Evolutionary conservation across 2,329 filamentous ascomycete species (phyloP), one percentile per base, ranked within the genome.

Genomic region (Fusarium veterinarium): DNA sequence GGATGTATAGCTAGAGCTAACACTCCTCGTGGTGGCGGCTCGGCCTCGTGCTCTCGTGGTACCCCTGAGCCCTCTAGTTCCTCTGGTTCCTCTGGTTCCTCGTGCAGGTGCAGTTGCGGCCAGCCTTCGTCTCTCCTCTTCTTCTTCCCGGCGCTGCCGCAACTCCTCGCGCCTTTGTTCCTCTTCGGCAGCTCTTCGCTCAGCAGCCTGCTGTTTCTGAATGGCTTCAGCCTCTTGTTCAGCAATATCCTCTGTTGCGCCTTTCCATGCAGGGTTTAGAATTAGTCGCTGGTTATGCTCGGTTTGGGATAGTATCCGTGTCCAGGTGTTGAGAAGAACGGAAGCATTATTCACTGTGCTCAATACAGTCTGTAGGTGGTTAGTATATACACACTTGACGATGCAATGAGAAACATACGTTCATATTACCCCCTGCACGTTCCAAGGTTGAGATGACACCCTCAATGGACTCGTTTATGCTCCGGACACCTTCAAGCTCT

Each of bases 241-340:
- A n/a, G 90, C 87, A 42, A 97, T 83, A 82, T 99, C 96, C 78
- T 95, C 91, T 8, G 90, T 93, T 33, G 95, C 93, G 63, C 96
- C 96, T 79, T 95, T 92, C 95, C 95, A 99, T 65, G 90, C 87
- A 4, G 94, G 93, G 78, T 97, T 93, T 49, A 98, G 87, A 48
- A 99, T 92, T 56, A 99, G 86, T 30, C 96, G 91, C 81, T 98
- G 95, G 80, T 97, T 98, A 83, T 99, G 96, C 83, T 99, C 96
- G 8, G 96, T 98, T 82, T 99, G 96, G 11, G 94, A 96, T 17
- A 99, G 89, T 74, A 99, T 98, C 58, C 95, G 91, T 13, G 95
- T 97, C 95, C 95, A 99, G 20, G 95, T 97, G 77, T 97, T 95
- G 37, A 99, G 90, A 19, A 99, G 89, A 3, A 93, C 93, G 19